These are phyloP conservation scores for Hanseniaspora singularis DNA, from an alignment of 805 yeast species.

Conservation along the genomic window DNA sequence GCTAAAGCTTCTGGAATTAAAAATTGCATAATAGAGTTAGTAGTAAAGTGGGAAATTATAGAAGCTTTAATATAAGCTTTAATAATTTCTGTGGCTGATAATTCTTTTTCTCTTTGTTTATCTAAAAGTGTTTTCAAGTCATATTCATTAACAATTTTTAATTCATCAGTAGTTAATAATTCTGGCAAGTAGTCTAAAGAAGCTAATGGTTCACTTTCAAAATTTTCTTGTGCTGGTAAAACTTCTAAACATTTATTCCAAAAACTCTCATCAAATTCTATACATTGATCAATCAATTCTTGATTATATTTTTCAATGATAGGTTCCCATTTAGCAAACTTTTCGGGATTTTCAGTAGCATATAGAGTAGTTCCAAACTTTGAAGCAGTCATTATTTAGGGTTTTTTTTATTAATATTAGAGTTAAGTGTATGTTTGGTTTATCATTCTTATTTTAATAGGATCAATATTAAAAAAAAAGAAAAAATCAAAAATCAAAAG, in stretches of 20 bases:
- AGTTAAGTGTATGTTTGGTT: too few species aligned
- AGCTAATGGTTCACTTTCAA: conserved; percentile 22
- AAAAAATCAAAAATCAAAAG: too few species aligned
- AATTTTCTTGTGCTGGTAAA: conserved; percentile 19
- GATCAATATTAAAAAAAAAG: too few species aligned
- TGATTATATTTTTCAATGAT: conserved; percentile 21
- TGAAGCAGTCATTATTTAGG: neutral
- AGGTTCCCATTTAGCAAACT: conserved; percentile 17
- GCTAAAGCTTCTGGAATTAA: conserved; percentile 51
- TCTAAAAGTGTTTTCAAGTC: conserved; percentile 33
- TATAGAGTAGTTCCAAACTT: conserved; percentile 14
- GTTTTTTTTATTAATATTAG: too few species aligned
- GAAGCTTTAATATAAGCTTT: conserved; percentile 58
- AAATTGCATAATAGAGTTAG: conserved; percentile 49
- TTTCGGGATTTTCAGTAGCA: conserved; percentile 16
- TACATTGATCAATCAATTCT: conserved; percentile 20
- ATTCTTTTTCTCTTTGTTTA: conserved; percentile 37
- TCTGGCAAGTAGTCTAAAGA: conserved; percentile 18
- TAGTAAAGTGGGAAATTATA: conserved; percentile 49
- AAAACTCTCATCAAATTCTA: conserved; percentile 21
- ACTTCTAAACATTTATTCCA: conserved; percentile 18
- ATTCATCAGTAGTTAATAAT: conserved; percentile 29
- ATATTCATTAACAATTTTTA: conserved; percentile 33
- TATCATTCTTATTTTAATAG: too few species aligned
- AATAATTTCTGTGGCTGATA: conserved; percentile 41